phyloP scores from a whole-genome alignment of 805 yeast genomes.

The Saturnispora halmiae region DNA sequence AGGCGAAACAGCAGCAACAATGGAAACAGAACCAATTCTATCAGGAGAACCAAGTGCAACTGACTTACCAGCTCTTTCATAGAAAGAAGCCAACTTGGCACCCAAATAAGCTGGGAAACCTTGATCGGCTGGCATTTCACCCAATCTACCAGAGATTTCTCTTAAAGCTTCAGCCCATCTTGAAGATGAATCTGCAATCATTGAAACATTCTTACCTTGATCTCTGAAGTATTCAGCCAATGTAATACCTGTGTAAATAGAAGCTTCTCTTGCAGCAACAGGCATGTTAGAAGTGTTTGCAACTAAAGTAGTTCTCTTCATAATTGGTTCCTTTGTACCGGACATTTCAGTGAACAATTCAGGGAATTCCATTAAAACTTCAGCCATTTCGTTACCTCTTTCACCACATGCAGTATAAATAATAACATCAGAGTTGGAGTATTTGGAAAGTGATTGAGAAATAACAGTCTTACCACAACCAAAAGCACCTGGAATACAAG shows the following conservation, averaged over 20 bases:
- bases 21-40: conserved; percentile 96
- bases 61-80: conserved; percentile 99
- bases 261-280: conserved; percentile 99
- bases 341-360: conserved; percentile 84
- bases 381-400: conserved; percentile 99
- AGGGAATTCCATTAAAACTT: conserved; percentile 99
- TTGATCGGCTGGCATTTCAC: conserved; percentile 99
- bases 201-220: conserved; percentile 97
- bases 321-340: conserved; percentile 95
- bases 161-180: conserved; percentile 99
- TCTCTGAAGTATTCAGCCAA: conserved; percentile 99
- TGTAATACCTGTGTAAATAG: conserved; percentile 97
- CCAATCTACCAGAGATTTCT: conserved; percentile 99
- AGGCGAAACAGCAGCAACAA: conserved; percentile 99
- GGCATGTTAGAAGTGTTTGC: conserved; percentile 99
- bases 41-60: conserved; percentile 93
- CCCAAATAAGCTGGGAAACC: conserved; percentile 99
- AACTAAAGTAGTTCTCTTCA: conserved; percentile 98
- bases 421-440: conserved; percentile 94
- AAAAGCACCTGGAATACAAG: conserved; percentile 99
- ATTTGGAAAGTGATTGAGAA: conserved; percentile 70
- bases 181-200: conserved; percentile 99
- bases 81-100: conserved; percentile 96
- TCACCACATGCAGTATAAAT: conserved; percentile 94
- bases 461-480: conserved; percentile 79